These are phyloP conservation scores for Epithemia pelagica DNA, from an alignment of 108 stramenopile genomes.

Conservation along the genomic window DNA sequence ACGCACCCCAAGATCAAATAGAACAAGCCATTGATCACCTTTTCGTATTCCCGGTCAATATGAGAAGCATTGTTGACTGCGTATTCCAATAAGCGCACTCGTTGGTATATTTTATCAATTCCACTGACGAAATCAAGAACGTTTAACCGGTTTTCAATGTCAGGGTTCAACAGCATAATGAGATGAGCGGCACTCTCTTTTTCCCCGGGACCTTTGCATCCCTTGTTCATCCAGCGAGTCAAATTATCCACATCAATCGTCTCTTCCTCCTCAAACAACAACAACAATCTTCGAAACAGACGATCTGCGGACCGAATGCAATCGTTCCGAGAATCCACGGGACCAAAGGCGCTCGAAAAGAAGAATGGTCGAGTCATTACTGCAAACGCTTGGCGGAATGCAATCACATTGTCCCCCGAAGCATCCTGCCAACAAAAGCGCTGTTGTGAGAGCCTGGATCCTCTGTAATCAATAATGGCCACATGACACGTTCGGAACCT, in stretches of 20 bases:
- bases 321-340: background rate
- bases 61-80: conserved; percentile 28
- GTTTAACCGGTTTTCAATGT: conserved; percentile 40
- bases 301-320: background rate
- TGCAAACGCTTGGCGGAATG: conserved; percentile 37
- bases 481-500: background rate
- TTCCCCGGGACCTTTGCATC: conserved; percentile 6
- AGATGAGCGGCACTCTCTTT: conserved; percentile 12
- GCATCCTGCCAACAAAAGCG: background rate
- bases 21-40: conserved; percentile 46
- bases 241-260: background rate
- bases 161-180: conserved; percentile 53
- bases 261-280: background rate
- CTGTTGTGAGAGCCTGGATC: background rate
- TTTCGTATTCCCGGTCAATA: conserved; percentile 50
- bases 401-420: conserved; percentile 36
- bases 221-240: conserved; percentile 1
- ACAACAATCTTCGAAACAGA: background rate
- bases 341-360: conserved; percentile 3
- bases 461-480: background rate
- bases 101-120: conserved; percentile 51
- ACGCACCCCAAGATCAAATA: conserved; percentile 31
- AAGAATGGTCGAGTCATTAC: background rate
- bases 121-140: conserved; percentile 33
- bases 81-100: conserved; percentile 42